Base-by-base conservation (phyloP, 305 asterid genomes). In the Solanum chacoense region DNA sequence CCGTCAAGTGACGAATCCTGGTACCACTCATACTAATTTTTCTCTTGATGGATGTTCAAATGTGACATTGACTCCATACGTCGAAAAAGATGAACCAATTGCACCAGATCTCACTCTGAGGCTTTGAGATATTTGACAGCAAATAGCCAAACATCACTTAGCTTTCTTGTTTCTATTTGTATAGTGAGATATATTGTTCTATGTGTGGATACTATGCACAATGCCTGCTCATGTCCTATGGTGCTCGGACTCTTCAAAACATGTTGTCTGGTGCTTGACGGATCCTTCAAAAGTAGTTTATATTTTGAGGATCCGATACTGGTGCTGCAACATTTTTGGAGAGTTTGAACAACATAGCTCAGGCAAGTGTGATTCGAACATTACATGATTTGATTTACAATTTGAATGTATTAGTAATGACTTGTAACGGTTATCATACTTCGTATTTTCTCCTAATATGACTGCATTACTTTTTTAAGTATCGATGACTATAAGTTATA, bases 41-140 rank as follows among this genome's bases (percentile, higher is more conserved):
- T 81, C 88, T 42, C 88, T 89, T 24, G 87, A 81, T 20, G 93
- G 90, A 67, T 71, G 85, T 72, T 88, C 93, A 12, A 79, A 45
- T 34, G 86, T 42, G 87, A 89, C 65, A 34, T 63, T 87, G 85
- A 87, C 87, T 26, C 28, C 89, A n/a, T 72, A 79, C 31, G 37
- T 89, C 13, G 88, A 87, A 16, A 87, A 90, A 36, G 93, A 91
- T 63, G 88, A 89, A 63, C 87, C 90, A 31, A 63, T 31, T 50
- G 38, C 85, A 28, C 94, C 93, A 7, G 97, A 94, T 84, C 97
- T 93, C 83, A 93, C 95, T 2, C 94, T 94, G 40, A 92, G 92
- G 74, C 95, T 94, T 36, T 93, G 91, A 94, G 36, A 77, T 77
- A 76, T 32, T 24, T 24, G 89, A 42, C 24, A 67, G 85, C 35